These are phyloP conservation scores for Stephania cephalantha DNA, from an alignment of 164 flowering plant species.

Conservation along the genomic window DNA sequence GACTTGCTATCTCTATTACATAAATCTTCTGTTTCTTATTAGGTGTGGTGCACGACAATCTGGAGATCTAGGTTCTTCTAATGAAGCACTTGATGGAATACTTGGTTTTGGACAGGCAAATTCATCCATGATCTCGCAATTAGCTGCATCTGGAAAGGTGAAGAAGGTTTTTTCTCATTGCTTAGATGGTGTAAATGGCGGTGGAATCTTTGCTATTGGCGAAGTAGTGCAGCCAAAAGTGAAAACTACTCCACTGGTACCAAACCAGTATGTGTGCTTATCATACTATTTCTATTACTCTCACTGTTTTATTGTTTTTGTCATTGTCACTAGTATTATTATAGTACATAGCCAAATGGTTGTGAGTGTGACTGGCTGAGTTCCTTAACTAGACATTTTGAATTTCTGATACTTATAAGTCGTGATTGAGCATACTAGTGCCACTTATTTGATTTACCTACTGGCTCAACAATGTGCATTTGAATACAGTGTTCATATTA, in stretches of 20 bases:
- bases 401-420: too few relatives aligned
- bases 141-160: conserved; percentile 71
- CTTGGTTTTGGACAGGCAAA: conserved; percentile 94
- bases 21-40: conserved; percentile 8
- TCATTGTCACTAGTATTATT: neutral
- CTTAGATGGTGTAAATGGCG: conserved; percentile 67
- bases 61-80: conserved; percentile 62
- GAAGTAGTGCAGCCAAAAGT: conserved; percentile 72
- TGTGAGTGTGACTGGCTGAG: neutral
- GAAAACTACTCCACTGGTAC: conserved; percentile 69
- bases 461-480: neutral
- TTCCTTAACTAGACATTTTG: neutral
- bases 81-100: conserved; percentile 84
- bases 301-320: neutral
- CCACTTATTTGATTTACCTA: neutral
- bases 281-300: neutral
- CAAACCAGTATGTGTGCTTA: conserved; percentile 66
- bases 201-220: conserved; percentile 95
- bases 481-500: neutral
- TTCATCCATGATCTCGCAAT: conserved; percentile 83
- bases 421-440: neutral
- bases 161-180: conserved; percentile 83
- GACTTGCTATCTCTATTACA: neutral
- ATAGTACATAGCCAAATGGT: neutral
- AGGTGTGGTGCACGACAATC: conserved; percentile 85